Evolutionary conservation across 192 early-diverging fungal genomes (phyloP), one percentile per base, ranked within the genome.

Genomic region (Linnemannia elongata): DNA sequence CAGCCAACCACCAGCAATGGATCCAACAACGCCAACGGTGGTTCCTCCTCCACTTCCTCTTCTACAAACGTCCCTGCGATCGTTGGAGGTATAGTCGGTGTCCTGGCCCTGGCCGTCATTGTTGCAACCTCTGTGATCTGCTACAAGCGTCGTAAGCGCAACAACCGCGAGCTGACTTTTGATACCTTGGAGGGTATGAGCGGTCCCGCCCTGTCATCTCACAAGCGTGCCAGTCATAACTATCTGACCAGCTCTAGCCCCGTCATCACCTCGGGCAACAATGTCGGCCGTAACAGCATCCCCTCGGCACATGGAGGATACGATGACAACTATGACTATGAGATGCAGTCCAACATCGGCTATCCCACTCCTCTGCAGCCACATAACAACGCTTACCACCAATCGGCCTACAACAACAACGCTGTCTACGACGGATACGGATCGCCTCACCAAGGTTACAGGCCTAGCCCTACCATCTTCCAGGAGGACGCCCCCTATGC

Each of bases 261-360:
- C 1, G 42, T 63, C 13, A 45, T 73, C 36, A 49, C 45, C 47
- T 63, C 47, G 38, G 41, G 54, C n/a, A 75, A 63, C 22, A 69
- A 54, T 12, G 33, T 82, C 24, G 81, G 81, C 2, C 52, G 73
- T 4, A 82, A 77, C 42, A 82, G 81, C 30, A 27, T 66, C 1
- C 73, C 82, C 42, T 69, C 76, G 27, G 60, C 60, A 66, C 49
- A 52, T 17, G 82, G 82, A 17, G 82, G 77, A 45, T 84, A 84
- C 68, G 82, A 84, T 1, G 82, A 84, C 66, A 69, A 42, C 42
- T 79, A 85, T 42, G 82, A 76, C 9, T 85, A 85, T 42, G 83
- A 85, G n/a, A 78, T 78, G 73, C 82, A 84, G 36, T 83, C 76
- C 6, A 83, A 74, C 20, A 20, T 45, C 45, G 82, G 77, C 0